A percentile compares a stretch with the other conserved stretches of the same genome.
These are phyloP conservation scores for Reticulascus tulasneorum DNA, from an alignment of 2,329 filamentous ascomycete species.

Conservation along the genomic window DNA sequence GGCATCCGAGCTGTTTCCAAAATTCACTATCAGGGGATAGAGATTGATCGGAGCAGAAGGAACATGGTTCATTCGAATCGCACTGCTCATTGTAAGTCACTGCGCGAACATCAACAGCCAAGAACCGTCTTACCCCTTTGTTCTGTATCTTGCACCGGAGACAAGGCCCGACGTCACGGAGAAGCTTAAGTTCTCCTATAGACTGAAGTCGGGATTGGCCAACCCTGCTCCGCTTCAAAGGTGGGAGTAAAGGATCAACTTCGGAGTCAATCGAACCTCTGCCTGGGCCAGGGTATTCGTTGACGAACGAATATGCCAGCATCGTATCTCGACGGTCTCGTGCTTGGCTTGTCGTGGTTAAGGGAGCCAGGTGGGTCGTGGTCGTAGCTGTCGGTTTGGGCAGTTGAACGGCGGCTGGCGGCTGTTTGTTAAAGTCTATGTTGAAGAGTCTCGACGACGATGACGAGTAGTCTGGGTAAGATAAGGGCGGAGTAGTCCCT, in stretches of 20 bases:
- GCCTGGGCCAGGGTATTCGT: slow-evolving; percentile 29
- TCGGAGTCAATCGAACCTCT: slow-evolving; percentile 43
- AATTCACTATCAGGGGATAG: slow-evolving; percentile 35
- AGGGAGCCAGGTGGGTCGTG: slow-evolving; percentile 29
- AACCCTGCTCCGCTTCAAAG: slow-evolving; percentile 49
- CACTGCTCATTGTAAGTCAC: slow-evolving; percentile 33
- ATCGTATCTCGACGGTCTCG: slow-evolving; percentile 38
- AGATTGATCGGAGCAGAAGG: slow-evolving; percentile 37
- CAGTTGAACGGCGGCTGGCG: slow-evolving; percentile 34
- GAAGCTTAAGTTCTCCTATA: slow-evolving; percentile 51
- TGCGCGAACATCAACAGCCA: not conserved
- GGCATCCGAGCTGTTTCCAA: slow-evolving; percentile 49
- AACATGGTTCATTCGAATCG: slow-evolving; percentile 46
- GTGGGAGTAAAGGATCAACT: slow-evolving; percentile 49
- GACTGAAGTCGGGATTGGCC: slow-evolving; percentile 52
- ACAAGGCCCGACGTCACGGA: slow-evolving; percentile 44
- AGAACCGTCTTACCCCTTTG: slow-evolving; percentile 36
- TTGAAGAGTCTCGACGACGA: slow-evolving; percentile 27
- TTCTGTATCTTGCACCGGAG: slow-evolving; percentile 46
- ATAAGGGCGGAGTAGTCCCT: slow-evolving; percentile 29
- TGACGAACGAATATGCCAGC: slow-evolving; percentile 35
- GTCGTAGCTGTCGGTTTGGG: slow-evolving; percentile 33
- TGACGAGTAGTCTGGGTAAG: slow-evolving; percentile 29
- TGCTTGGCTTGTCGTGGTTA: slow-evolving; percentile 26
- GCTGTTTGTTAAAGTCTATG: slow-evolving; percentile 18